Percentiles rank a stretch among this genome's conserved stretches.
Evolutionary conservation across 805 yeast genomes (phyloP).

Genomic region (Candida multigemmis): DNA sequence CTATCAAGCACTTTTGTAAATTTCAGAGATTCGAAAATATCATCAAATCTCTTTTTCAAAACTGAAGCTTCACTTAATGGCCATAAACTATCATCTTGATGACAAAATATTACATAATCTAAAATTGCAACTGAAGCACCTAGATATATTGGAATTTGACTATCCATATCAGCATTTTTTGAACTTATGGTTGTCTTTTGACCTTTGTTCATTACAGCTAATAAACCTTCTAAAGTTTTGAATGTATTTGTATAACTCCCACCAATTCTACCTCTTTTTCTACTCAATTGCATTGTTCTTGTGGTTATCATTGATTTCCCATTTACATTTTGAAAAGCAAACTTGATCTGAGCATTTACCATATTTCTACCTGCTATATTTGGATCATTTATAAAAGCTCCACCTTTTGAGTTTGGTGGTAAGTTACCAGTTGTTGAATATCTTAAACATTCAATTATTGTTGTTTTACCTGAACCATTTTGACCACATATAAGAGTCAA

Average conservation of each 20-base stretch:
- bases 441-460: constrained; percentile 87
- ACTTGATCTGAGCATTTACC: constrained; percentile 83
- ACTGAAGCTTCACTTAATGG: constrained; percentile 87
- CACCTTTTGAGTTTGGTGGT: constrained; percentile 94
- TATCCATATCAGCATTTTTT: constrained; percentile 76
- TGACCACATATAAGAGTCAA: constrained; percentile 90
- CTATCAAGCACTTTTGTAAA: constrained; percentile 85
- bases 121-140: constrained; percentile 86
- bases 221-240: constrained; percentile 86
- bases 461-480: constrained; percentile 95
- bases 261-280: constrained; percentile 39
- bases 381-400: constrained; percentile 95
- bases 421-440: constrained; percentile 93
- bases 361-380: constrained; percentile 64
- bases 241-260: constrained; percentile 39
- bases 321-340: constrained; percentile 70
- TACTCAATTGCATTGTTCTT: constrained; percentile 67
- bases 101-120: constrained; percentile 92
- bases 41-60: constrained; percentile 89
- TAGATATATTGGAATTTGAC: constrained; percentile 67
- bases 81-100: constrained; percentile 96
- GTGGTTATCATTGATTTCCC: constrained; percentile 79
- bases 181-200: constrained; percentile 70
- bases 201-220: constrained; percentile 56
- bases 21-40: constrained; percentile 90